Conservation (phyloP, 148 eudicot genomes). For the Arbutus unedo region DNA sequence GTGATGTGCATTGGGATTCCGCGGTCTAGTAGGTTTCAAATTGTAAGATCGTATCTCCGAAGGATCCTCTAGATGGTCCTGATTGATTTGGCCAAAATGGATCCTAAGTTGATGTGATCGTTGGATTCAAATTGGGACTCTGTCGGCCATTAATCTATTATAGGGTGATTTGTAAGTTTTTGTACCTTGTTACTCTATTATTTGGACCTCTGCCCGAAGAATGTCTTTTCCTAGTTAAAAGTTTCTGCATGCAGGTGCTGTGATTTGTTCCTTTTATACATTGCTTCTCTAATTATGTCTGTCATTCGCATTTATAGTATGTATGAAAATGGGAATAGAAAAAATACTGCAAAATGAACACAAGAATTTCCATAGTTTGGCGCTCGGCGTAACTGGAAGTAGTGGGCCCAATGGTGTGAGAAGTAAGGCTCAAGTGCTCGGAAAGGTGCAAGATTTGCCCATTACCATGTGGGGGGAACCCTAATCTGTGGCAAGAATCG, state of each 20-base stretch:
- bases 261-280: background rate
- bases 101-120: background rate
- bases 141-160: background rate
- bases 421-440: too few relatives aligned
- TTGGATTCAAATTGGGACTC: background rate
- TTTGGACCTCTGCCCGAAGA: background rate
- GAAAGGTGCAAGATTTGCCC: too few relatives aligned
- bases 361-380: background rate
- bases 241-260: background rate
- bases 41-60: background rate
- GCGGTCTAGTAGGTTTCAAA: background rate
- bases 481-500: background rate
- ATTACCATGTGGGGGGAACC: background rate
- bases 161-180: background rate
- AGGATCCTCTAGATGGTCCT: background rate
- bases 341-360: background rate
- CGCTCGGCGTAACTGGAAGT: too few relatives aligned
- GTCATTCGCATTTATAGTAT: background rate
- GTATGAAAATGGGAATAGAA: background rate
- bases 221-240: background rate
- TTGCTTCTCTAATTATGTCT: background rate
- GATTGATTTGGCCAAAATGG: background rate
- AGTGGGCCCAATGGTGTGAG: too few relatives aligned
- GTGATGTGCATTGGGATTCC: background rate
- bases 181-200: background rate